Evolutionary conservation across 2,329 filamentous ascomycete species (phyloP).

Genomic region (Hirsutella minnesotensis): DNA sequence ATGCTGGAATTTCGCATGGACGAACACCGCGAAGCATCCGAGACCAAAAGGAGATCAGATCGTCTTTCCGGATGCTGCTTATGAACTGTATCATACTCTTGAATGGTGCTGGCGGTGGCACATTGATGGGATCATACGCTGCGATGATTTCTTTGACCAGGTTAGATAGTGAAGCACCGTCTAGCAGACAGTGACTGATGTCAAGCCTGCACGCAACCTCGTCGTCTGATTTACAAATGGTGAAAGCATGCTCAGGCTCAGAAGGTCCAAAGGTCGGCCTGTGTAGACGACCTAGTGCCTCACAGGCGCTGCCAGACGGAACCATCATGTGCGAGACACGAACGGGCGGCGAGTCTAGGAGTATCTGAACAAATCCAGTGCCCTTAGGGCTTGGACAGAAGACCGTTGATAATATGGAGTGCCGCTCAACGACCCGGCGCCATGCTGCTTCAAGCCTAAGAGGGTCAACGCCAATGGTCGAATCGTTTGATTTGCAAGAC

Average conservation of each 20-base stretch:
- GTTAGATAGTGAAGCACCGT: slow-evolving; percentile 15
- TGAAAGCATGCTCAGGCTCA: slow-evolving; percentile 6
- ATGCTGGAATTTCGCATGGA: slow-evolving; percentile 4
- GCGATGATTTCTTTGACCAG: slow-evolving; percentile 15
- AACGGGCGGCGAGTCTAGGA: neutral
- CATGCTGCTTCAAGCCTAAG: slow-evolving; percentile 4
- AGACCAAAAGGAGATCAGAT: slow-evolving; percentile 4
- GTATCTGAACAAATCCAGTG: slow-evolving; percentile 4
- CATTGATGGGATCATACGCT: slow-evolving; percentile 11
- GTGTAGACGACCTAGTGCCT: neutral
- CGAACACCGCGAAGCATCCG: slow-evolving; percentile 2
- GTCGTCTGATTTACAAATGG: slow-evolving; percentile 5
- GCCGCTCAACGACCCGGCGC: slow-evolving; percentile 3
- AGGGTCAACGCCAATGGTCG: neutral
- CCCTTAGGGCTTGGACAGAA: slow-evolving; percentile 3
- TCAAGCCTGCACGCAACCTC: slow-evolving; percentile 14
- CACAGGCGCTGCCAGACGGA: neutral
- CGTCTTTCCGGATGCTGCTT: neutral
- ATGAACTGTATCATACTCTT: slow-evolving; percentile 1
- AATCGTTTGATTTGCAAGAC: slow-evolving; percentile 4
- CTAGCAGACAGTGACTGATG: slow-evolving; percentile 19
- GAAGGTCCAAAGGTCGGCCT: neutral
- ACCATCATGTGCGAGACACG: neutral
- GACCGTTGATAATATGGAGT: slow-evolving; percentile 1
- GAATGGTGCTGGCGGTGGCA: slow-evolving; percentile 1